These are phyloP conservation scores for Hymenoscyphus fraxineus DNA, from an alignment of 2,329 filamentous ascomycete genomes.

Conservation along the genomic window DNA sequence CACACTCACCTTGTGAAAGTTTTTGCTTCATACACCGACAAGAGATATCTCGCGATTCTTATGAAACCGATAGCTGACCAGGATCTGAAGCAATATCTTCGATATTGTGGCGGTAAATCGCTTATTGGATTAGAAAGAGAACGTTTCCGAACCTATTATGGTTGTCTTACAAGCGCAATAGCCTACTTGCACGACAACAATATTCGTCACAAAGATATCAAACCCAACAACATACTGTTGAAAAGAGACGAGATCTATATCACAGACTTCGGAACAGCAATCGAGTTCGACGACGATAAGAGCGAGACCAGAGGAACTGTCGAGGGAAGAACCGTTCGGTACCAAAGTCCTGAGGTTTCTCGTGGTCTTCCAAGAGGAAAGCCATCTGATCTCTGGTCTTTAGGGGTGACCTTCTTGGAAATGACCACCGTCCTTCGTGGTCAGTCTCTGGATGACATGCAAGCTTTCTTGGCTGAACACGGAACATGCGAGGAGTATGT, in stretches of 20 bases:
- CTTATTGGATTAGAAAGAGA: neutral
- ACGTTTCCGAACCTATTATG: slow-evolving; percentile 11
- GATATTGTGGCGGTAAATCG: neutral
- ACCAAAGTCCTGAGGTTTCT: neutral
- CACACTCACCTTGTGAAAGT: slow-evolving; percentile 10
- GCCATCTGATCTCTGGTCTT: slow-evolving; percentile 8
- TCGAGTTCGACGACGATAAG: slow-evolving; percentile 1
- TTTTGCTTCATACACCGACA: slow-evolving; percentile 8
- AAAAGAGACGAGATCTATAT: slow-evolving; percentile 6
- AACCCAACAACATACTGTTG: slow-evolving; percentile 2
- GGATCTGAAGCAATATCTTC: slow-evolving; percentile 5
- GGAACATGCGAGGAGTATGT: neutral
- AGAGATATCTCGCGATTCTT: slow-evolving; percentile 6
- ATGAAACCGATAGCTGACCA: slow-evolving; percentile 9
- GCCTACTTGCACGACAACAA: slow-evolving; percentile 1
- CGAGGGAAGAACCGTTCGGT: neutral
- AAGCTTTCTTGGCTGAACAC: neutral
- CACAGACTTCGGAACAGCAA: slow-evolving; percentile 4
- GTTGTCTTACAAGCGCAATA: slow-evolving; percentile 8
- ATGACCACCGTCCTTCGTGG: slow-evolving; percentile 14
- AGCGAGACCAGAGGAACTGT: slow-evolving; percentile 3
- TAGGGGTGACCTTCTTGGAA: slow-evolving; percentile 14
- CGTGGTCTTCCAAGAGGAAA: neutral
- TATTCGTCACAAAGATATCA: slow-evolving; percentile 8
- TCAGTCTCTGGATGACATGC: slow-evolving; percentile 10